Conservation (phyloP, 2,329 filamentous ascomycete genomes). For the Epichloe aotearoae region DNA sequence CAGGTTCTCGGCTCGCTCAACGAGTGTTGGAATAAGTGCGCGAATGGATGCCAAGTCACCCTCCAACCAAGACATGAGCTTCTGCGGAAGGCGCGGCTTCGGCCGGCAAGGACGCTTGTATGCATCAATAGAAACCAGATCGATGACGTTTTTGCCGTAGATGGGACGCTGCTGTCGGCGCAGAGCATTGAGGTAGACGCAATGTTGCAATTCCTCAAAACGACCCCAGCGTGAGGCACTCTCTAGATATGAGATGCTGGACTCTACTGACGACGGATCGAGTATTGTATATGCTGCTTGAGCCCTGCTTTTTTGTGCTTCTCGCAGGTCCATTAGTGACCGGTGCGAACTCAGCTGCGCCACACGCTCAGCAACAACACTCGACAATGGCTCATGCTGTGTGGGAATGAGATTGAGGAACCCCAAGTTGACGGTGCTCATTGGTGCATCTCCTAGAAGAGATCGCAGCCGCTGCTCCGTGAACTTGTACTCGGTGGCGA, state of each 20-base stretch:
- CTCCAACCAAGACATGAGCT: constrained; percentile 62
- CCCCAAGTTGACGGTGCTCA: constrained; percentile 54
- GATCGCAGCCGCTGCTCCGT: constrained; percentile 57
- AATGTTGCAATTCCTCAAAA: constrained; percentile 69
- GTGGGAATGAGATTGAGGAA: constrained; percentile 72
- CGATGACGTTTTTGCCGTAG: constrained; percentile 68
- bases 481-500: constrained; percentile 58
- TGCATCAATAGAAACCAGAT: constrained; percentile 54
- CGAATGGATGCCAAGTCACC: constrained; percentile 51
- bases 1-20: constrained; percentile 58
- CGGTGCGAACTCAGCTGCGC: constrained; percentile 58
- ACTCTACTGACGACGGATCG: constrained; percentile 54
- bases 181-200: constrained; percentile 66
- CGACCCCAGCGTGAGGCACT: constrained; percentile 54
- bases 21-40: constrained; percentile 59
- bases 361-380: constrained; percentile 37
- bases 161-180: constrained; percentile 69
- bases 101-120: constrained; percentile 45
- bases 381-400: constrained; percentile 52
- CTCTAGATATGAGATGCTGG: constrained; percentile 60
- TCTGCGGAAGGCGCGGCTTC: constrained; percentile 45
- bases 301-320: constrained; percentile 51
- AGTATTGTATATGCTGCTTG: constrained; percentile 41
- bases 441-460: constrained; percentile 47
- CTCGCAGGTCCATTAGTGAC: constrained; percentile 55